Base-by-base conservation (phyloP, 352 stramenopile genomes). In the Phytophthora pluvialis region DNA sequence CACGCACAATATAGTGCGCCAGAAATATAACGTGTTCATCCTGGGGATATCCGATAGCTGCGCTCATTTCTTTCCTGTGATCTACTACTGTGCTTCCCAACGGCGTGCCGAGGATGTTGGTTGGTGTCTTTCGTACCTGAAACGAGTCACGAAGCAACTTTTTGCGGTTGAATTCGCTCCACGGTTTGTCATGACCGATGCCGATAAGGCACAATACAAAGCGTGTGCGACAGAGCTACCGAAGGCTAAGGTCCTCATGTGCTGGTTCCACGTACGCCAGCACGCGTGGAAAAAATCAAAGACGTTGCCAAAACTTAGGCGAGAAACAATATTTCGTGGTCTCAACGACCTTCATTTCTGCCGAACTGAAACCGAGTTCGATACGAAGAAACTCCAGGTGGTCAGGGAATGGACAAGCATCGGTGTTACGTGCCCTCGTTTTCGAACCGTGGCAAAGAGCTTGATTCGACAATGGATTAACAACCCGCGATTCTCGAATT, bases 221-320 rank as follows among this genome's bases (percentile, higher is more conserved):
- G 45, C 45, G 1, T 64, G 55, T n/a, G 16, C 6, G 1, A 5
- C 11, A 1, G 54, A 62, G 9, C 7, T 55, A 3, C 21, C 55
- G 10, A 21, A 3, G 1, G 16, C 44, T 2, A 42, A 45, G 8
- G n/a, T 63, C 2, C 26, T 63, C 1, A 55, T 63, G 44, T 55
- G 55, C n/a, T 63, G 55, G n/a, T 63, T 63, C 33, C 55, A 63
- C 18, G 55, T 55, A 1, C 46, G 29, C 9, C 55, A 63, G 11
- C 54, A 63, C 16, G 54, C 39, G 2, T 50, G 52, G 31, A 55
- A 54, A 44, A 55, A 55, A 16, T 1, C 21, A 21, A 3, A 11
- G 5, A 63, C 42, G 11, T 15, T 32, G 7, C 18, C 21, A 3
- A 43, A 47, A n/a, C 6, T 1, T 0, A 13, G 40, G 32, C 13